Evolutionary conservation across 768 basidiomycete species (phyloP), one percentile per base, ranked within the genome.

Genomic region (Kwoniella europaea): DNA sequence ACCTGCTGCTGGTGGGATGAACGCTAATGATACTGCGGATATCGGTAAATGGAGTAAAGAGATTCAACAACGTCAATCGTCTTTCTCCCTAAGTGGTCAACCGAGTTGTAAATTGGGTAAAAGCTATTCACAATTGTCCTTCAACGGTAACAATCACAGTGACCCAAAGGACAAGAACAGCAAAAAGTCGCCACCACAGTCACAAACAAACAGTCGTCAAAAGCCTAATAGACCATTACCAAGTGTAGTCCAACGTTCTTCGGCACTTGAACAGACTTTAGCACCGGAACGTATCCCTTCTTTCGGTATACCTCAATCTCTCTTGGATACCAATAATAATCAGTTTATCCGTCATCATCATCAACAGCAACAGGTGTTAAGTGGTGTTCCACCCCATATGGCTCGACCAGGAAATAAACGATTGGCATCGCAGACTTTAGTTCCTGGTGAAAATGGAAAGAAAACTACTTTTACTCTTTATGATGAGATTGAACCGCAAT

Each of bases 331-430:
- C 12, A n/a, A 20, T 4, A 63, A 52, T 10, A 63, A 27, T 50
- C n/a, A 22, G 18, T 10, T n/a, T 16, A 0, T 13, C 9, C 41
- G 10, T 46, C 16, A 55, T 41, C 27, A 10, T 3, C 16, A 41
- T 24, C 24, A 27, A 13, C 15, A 27, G 35, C 13, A 63, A 46
- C 20, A 77, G 72, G 54, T n/a, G 44, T 44, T 73, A 9, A 66
- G 62, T 46, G 67, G 60, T 18, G 20, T 68, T 12, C 59, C 67
- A 5, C 22, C 77, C 2, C 66, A 68, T 15, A 44, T 66, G 22
- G 78, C 77, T 16, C 70, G 82, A 63, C 82, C 82, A 18, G 81
- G 81, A 1, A 82, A 82, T 64, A 83, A 83, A 67, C 71, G 82
- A 41, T 52, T 83, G 18, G 74, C 82, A 12, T 73, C 70, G 61